phyloP scores from a whole-genome alignment of 257 asterid species.

The Salvia miltiorrhiza region DNA sequence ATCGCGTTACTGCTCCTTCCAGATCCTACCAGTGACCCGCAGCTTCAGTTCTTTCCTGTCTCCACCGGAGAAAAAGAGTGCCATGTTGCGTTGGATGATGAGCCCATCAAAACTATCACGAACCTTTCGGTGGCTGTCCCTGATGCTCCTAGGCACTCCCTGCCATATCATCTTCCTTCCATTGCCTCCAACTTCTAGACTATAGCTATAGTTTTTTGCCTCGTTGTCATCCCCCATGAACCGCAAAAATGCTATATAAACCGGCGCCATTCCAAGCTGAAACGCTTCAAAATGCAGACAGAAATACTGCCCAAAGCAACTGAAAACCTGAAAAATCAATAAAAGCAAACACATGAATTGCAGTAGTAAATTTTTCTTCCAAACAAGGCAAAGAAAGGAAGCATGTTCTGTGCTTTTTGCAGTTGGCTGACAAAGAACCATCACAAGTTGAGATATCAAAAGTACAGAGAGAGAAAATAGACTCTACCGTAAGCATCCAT shows the following conservation, averaged over 20 bases:
- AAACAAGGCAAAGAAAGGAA: neutral
- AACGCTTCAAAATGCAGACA: slow-evolving; percentile 46
- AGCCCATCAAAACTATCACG: slow-evolving; percentile 50
- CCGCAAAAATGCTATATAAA: slow-evolving; percentile 39
- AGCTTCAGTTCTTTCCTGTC: slow-evolving; percentile 46
- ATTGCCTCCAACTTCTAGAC: slow-evolving; percentile 44
- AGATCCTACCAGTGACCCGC: slow-evolving; percentile 44
- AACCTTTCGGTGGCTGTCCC: slow-evolving; percentile 42
- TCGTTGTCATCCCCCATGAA: slow-evolving; percentile 45
- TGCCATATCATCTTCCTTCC: slow-evolving; percentile 49
- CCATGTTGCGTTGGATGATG: slow-evolving; percentile 45
- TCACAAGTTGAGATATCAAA: neutral
- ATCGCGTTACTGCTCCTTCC: slow-evolving; percentile 40
- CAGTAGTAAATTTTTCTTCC: neutral
- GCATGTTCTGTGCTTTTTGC: neutral
- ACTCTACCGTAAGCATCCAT: slow-evolving; percentile 47
- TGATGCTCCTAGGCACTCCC: slow-evolving; percentile 46
- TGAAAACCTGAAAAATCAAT: slow-evolving; percentile 36
- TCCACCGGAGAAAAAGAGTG: slow-evolving; percentile 47
- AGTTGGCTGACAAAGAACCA: neutral
- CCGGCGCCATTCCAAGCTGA: slow-evolving; percentile 41
- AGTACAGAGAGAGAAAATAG: neutral
- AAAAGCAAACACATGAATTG: neutral
- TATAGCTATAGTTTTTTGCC: slow-evolving; percentile 40
- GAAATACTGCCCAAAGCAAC: slow-evolving; percentile 44